Base-by-base conservation (phyloP, 116 monocot genomes). In the Phalaenopsis hybrid region DNA sequence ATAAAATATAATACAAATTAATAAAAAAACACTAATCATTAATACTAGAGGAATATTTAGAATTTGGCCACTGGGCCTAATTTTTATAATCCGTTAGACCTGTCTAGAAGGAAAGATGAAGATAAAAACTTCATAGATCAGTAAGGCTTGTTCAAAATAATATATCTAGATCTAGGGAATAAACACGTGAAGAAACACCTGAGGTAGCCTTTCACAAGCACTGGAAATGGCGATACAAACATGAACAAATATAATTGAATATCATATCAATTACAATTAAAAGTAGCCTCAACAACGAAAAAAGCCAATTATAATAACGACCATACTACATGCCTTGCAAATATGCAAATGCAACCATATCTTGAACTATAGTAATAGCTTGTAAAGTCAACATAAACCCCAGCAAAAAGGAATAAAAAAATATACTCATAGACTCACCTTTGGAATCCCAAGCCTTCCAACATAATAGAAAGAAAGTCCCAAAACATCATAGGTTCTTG, bases 401-500 rank as follows among this genome's bases (percentile, higher is more conserved):
- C 67, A 67, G 67, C 2, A 25, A 67, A 65, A 67, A 8, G 28
- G 11, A 67, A 23, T 28, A 80, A 58, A 20, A 84, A 55, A 45
- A 65, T 65, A 65, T 25, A 65, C n/a, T 25, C 6, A 23, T 0
- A 65, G 5, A 8, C n/a, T 65, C 8, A 20, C 65, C 25, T 65
- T 21, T 65, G 65, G 25, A 25, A 65, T 20, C 96, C 96, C 83
- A 97, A 85, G 81, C 88, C 91, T 80, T 91, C 91, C 73, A 92
- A 48, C 82, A 92, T 86, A 57, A 63, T 82, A 80, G 85, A 83
- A 41, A 89, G 83, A 74, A 97, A 97, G 70, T 92, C 90, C 91
- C 94, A 88, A 52, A 86, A 65, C 79, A 86, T 83, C 76, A 91
- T 69, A 44, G 87, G 85, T 86, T 91, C 85, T 82, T 84, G 83